Evolutionary conservation across 805 yeast genomes (phyloP).

Genomic region (Saccharomycopsis fodiens): DNA sequence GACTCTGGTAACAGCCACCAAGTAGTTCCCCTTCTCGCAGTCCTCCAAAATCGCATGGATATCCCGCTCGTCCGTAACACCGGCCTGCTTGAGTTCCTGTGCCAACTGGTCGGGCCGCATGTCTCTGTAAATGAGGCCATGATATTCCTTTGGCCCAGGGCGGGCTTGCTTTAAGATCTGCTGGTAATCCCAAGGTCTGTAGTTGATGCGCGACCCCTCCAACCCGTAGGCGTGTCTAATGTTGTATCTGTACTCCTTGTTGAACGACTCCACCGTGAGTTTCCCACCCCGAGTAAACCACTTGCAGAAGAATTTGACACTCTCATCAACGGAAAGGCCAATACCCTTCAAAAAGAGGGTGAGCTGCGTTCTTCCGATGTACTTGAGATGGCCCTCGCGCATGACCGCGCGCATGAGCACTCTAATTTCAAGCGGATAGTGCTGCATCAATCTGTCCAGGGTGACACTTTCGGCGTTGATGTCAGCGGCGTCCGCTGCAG

Average conservation of each 20-base stretch:
- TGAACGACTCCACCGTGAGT: slow-evolving; percentile 64
- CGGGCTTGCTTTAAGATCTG: slow-evolving; percentile 66
- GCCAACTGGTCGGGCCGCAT: slow-evolving; percentile 57
- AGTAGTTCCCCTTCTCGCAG: slow-evolving; percentile 62
- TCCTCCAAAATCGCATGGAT: slow-evolving; percentile 59
- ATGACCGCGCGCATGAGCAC: slow-evolving; percentile 57
- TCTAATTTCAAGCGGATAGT: slow-evolving; percentile 78
- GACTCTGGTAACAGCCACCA: slow-evolving; percentile 83
- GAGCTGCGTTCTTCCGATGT: slow-evolving; percentile 79
- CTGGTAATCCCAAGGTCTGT: slow-evolving; percentile 79
- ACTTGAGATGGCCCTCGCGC: slow-evolving; percentile 64
- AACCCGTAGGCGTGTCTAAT: slow-evolving; percentile 86
- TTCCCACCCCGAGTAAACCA: slow-evolving; percentile 54
- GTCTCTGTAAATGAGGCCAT: slow-evolving; percentile 92
- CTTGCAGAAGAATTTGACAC: slow-evolving; percentile 73
- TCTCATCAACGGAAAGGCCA: slow-evolving; percentile 83
- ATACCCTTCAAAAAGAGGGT: slow-evolving; percentile 81
- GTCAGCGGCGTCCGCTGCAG: slow-evolving; percentile 32
- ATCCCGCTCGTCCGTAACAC: slow-evolving; percentile 41
- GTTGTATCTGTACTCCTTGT: slow-evolving; percentile 83
- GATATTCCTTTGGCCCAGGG: slow-evolving; percentile 61
- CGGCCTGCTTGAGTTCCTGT: slow-evolving; percentile 43
- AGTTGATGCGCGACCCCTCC: slow-evolving; percentile 83
- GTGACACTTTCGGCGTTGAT: slow-evolving; percentile 59
- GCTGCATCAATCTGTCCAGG: slow-evolving; percentile 43